phyloP scores from a whole-genome alignment of 2,329 filamentous ascomycete genomes.

The Ceratocystis cubensis region DNA sequence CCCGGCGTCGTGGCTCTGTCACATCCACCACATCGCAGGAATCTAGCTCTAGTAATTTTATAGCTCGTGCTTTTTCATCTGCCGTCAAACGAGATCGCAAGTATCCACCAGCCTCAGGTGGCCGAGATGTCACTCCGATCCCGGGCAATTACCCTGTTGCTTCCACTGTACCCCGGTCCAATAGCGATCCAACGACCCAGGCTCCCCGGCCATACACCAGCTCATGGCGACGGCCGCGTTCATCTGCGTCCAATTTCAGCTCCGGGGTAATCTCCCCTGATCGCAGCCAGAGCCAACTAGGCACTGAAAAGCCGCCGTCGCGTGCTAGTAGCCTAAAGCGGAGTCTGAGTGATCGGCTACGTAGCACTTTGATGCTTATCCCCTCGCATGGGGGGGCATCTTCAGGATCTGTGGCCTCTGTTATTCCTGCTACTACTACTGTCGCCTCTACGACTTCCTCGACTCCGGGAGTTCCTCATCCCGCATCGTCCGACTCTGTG shows the following conservation, averaged over 20 bases:
- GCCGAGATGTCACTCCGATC: constrained; percentile 18
- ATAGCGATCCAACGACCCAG: constrained; percentile 14
- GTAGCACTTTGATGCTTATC: constrained; percentile 48
- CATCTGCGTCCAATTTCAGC: constrained; percentile 30
- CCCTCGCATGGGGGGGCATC: constrained; percentile 37
- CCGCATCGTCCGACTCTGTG: constrained; percentile 26
- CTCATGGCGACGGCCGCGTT: constrained; percentile 14
- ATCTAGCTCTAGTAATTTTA: constrained; percentile 9
- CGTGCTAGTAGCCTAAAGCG: constrained; percentile 36
- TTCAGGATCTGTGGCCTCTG: constrained; percentile 13
- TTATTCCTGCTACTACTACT: constrained; percentile 25
- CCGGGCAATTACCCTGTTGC: constrained; percentile 12
- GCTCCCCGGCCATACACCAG: constrained; percentile 11
- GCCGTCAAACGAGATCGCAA: constrained; percentile 17
- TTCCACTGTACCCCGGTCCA: constrained; percentile 6
- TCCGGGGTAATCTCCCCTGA: constrained; percentile 9
- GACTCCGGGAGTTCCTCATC: not conserved
- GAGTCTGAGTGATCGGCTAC: constrained; percentile 42
- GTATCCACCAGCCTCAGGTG: constrained; percentile 18
- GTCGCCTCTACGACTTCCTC: not conserved
- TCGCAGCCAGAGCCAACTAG: constrained; percentile 6
- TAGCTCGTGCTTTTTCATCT: constrained; percentile 16
- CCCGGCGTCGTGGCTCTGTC: constrained; percentile 35
- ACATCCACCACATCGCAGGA: constrained; percentile 16
- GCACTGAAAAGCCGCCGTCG: constrained; percentile 14